These are phyloP conservation scores for Calonectria pauciramosa DNA, from an alignment of 2,329 filamentous ascomycete genomes.

Conservation along the genomic window DNA sequence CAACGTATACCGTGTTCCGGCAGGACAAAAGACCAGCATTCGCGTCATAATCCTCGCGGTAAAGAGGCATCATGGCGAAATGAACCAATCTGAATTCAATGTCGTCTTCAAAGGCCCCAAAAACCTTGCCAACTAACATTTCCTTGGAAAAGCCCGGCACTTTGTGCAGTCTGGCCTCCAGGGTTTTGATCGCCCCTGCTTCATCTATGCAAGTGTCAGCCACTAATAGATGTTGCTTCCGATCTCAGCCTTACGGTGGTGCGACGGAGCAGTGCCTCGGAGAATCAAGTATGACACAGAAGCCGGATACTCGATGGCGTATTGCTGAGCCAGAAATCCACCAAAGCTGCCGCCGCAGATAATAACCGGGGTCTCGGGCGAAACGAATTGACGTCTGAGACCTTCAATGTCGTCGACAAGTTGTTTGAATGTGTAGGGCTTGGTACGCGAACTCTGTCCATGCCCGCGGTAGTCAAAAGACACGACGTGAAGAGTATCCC, in stretches of 20 bases:
- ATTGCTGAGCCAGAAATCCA: slow-evolving; percentile 36
- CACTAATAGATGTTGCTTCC: background rate
- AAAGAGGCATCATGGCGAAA: slow-evolving; percentile 38
- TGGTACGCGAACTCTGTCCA: slow-evolving; percentile 35
- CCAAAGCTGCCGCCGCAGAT: slow-evolving; percentile 38
- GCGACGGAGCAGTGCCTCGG: slow-evolving; percentile 33
- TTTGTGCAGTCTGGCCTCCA: slow-evolving; percentile 30
- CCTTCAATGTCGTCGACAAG: slow-evolving; percentile 36
- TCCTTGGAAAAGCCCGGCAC: slow-evolving; percentile 31
- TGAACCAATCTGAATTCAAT: slow-evolving; percentile 33
- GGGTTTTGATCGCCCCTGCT: slow-evolving; percentile 31
- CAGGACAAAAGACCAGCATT: slow-evolving; percentile 24
- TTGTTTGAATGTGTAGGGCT: slow-evolving; percentile 37
- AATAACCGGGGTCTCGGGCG: slow-evolving; percentile 20
- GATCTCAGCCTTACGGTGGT: slow-evolving; percentile 28
- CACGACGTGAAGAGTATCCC: slow-evolving; percentile 25
- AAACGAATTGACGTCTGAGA: slow-evolving; percentile 25
- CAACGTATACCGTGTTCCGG: slow-evolving; percentile 32
- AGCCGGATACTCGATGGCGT: slow-evolving; percentile 31
- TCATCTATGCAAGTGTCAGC: slow-evolving; percentile 26
- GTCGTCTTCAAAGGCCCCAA: slow-evolving; percentile 31
- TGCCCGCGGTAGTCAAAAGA: slow-evolving; percentile 38
- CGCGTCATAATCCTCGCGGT: slow-evolving; percentile 32
- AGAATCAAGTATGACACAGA: slow-evolving; percentile 31
- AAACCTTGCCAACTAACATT: slow-evolving; percentile 35